Conservation (phyloP, 2,329 filamentous ascomycete species). For the Tolypocladium amazonense region DNA sequence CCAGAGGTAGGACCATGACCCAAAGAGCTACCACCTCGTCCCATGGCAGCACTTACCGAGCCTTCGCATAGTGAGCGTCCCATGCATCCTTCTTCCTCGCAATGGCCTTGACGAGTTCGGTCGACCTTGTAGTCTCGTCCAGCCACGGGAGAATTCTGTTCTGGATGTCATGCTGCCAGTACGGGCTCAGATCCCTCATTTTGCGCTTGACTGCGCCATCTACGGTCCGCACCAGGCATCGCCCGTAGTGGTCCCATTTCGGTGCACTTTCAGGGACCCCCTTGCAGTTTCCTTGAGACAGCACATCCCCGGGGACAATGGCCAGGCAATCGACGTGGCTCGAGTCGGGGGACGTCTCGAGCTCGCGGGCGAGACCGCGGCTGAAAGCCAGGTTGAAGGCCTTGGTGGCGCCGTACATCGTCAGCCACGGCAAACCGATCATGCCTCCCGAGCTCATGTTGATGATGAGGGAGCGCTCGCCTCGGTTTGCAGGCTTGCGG, state of each 20-base stretch:
- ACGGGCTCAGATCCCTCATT: constrained; percentile 13
- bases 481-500: constrained; percentile 4
- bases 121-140: constrained; percentile 1
- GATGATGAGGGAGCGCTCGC: constrained; percentile 15
- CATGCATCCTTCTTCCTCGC: neutral
- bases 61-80: neutral
- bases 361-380: constrained; percentile 15
- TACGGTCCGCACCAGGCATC: constrained; percentile 9
- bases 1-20: neutral
- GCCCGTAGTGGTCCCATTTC: constrained; percentile 3
- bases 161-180: constrained; percentile 14
- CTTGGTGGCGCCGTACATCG: constrained; percentile 19
- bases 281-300: constrained; percentile 10
- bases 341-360: constrained; percentile 9
- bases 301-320: constrained; percentile 18
- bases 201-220: constrained; percentile 11
- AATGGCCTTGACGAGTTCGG: neutral
- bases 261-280: constrained; percentile 8
- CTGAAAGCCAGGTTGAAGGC: constrained; percentile 19
- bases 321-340: constrained; percentile 17
- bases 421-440: constrained; percentile 16
- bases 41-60: neutral
- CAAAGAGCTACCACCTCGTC: neutral
- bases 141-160: constrained; percentile 2
- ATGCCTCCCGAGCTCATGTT: constrained; percentile 15